Evolutionary conservation across 2,329 filamentous ascomycete species (phyloP).

Genomic region (Conoideocrella luteorostrata): DNA sequence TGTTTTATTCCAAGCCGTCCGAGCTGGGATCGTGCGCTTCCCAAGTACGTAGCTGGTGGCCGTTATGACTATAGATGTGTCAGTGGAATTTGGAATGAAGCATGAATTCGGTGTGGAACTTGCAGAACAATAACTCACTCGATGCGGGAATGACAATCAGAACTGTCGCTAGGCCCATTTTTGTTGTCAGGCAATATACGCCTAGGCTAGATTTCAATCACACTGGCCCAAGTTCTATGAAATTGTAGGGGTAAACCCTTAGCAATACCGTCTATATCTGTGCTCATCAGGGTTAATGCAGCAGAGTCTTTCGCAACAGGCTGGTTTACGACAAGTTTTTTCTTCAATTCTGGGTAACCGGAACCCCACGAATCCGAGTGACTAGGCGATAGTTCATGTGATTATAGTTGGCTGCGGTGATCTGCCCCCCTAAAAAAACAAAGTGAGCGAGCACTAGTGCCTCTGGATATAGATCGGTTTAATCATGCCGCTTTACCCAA

Average conservation of each 20-base stretch:
- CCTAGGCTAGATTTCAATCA: conserved; percentile 16
- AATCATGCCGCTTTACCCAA: conserved; percentile 32
- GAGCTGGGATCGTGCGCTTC: conserved; percentile 30
- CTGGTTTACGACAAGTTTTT: conserved; percentile 28
- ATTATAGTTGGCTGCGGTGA: conserved; percentile 17
- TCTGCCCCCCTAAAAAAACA: not conserved
- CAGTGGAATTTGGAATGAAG: too few species aligned
- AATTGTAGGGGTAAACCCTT: conserved; percentile 17
- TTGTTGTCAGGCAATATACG: conserved; percentile 8
- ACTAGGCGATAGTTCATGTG: conserved; percentile 25
- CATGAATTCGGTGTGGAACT: too few species aligned
- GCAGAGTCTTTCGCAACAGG: conserved; percentile 24
- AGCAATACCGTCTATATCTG: conserved; percentile 32
- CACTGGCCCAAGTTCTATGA: conserved; percentile 27
- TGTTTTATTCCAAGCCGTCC: conserved; percentile 24
- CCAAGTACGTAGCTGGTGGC: too few species aligned
- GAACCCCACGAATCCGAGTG: conserved; percentile 23
- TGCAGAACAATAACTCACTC: too few species aligned
- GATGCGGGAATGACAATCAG: conserved; percentile 59
- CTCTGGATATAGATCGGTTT: conserved; percentile 14
- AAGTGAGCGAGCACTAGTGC: conserved; percentile 8
- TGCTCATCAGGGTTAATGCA: conserved; percentile 37
- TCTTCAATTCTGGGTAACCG: conserved; percentile 38
- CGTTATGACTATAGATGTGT: too few species aligned
- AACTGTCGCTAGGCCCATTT: conserved; percentile 6